Base-by-base conservation (phyloP, 495 filamentous ascomycete species). In the Hypoxylon lenormandii region DNA sequence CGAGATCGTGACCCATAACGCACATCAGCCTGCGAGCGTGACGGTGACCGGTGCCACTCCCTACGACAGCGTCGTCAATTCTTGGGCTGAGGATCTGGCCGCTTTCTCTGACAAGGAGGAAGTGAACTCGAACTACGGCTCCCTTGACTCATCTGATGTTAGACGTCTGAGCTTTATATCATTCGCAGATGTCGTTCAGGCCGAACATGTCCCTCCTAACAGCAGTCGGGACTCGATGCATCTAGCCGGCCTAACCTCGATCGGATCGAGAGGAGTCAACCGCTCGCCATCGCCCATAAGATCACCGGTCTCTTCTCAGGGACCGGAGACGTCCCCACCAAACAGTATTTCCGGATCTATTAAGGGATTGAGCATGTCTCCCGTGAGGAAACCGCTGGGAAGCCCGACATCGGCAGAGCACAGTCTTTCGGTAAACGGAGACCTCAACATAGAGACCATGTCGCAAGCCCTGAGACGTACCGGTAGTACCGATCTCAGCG, bases 131-230 rank as follows among this genome's bases (percentile, higher is more conserved):
- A 92, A 89, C 71, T 91, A 92, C 74, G 90, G 88, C 38, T 86
- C 85, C 50, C 80, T 92, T 50, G 92, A 94, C 75, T 85, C 84
- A 12, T 84, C 85, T 33, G 93, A 96, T 77, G 85, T 92, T n/a
- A 86, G 92, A 21, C 86, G 93, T 11, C 80, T 97, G 50, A 92
- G 88, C 77, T 97, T 97, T 80, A 96, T 97, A 75, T 94, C 91
- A 13, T 97, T 97, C 74, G 92, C 94, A 26, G 93, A 97, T 72
- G 91, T 97, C 10, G 92, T 97, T n/a, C 92, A 95, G 75, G 86
- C 90, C 21, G 93, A 97, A 74, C 93, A 96, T 72, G 81, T 82
- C 3, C 60, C 66, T 16, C 67, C 64, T 19, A 88, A 83, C 40
- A 83, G 81, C 28, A 83, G 80, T 54, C 81, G 88, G 73, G 88